phyloP scores from a whole-genome alignment of 495 filamentous ascomycete genomes.

The Pyrenopolyporus hunteri region DNA sequence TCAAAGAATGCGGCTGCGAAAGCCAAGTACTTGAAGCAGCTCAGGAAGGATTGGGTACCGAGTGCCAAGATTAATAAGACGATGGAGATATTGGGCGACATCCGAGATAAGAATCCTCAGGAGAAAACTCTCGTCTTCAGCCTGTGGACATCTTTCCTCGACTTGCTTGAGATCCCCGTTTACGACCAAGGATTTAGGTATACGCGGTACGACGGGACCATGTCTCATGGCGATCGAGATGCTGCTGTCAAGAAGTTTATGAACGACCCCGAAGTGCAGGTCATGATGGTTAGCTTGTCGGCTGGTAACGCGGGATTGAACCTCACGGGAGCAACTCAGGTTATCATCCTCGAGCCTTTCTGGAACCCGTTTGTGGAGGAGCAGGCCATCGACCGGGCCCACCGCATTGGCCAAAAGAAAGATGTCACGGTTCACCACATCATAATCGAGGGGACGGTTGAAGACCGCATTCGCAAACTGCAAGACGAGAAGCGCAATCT shows the following conservation, averaged over 20 bases:
- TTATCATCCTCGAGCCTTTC: slow-evolving; percentile 93
- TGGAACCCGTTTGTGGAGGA: slow-evolving; percentile 97
- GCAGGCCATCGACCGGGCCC: slow-evolving; percentile 91
- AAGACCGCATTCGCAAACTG: slow-evolving; percentile 86
- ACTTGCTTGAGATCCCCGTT: slow-evolving; percentile 91
- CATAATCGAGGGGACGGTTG: slow-evolving; percentile 77
- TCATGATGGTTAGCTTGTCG: slow-evolving; percentile 89
- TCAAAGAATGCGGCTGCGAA: slow-evolving; percentile 64
- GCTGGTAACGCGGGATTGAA: slow-evolving; percentile 94
- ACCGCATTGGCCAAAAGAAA: slow-evolving; percentile 83
- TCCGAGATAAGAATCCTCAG: slow-evolving; percentile 41
- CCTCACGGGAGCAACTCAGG: slow-evolving; percentile 81
- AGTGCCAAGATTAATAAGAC: slow-evolving; percentile 79
- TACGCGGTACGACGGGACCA: slow-evolving; percentile 85
- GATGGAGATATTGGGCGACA: slow-evolving; percentile 63
- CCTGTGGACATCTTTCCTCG: slow-evolving; percentile 89
- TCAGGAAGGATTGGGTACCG: slow-evolving; percentile 67
- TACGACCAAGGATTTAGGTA: slow-evolving; percentile 65
- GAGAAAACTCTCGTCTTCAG: slow-evolving; percentile 94
- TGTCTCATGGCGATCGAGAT: slow-evolving; percentile 72
- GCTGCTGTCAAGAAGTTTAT: slow-evolving; percentile 75
- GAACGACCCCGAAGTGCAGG: slow-evolving; percentile 64
- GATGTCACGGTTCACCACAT: slow-evolving; percentile 82
- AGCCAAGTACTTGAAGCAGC: slow-evolving; percentile 60
- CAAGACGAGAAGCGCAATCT: slow-evolving; percentile 83